Conservation (phyloP, 495 filamentous ascomycete genomes). For the Trichoderma orchidacearum region DNA sequence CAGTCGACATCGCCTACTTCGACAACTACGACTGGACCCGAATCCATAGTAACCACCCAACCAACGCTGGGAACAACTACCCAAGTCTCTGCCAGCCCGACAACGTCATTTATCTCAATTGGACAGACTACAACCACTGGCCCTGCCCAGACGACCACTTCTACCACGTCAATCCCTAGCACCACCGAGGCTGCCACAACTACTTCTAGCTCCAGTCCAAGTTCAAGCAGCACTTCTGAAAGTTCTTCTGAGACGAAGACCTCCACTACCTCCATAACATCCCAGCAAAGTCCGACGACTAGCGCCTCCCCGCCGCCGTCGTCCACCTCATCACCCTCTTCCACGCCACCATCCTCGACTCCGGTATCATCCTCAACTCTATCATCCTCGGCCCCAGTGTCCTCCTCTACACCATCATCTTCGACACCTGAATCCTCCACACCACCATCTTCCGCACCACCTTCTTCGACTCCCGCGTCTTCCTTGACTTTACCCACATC, state of each 20-base stretch:
- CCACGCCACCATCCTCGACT: constrained; percentile 69
- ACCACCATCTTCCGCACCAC: constrained; percentile 76
- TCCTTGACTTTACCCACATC: constrained; percentile 55
- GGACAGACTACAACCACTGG: constrained; percentile 7
- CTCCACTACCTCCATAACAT: neutral
- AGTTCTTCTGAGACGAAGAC: neutral
- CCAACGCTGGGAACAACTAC: constrained; percentile 7
- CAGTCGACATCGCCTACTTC: neutral
- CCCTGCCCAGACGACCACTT: neutral
- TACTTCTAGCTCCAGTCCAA: neutral
- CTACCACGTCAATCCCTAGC: neutral
- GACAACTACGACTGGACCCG: constrained; percentile 4
- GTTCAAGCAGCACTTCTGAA: neutral
- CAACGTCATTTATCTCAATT: constrained; percentile 2
- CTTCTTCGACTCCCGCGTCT: too few species aligned
- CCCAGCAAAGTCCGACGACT: constrained; percentile 71
- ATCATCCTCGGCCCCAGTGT: constrained; percentile 45
- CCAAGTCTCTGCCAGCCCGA: constrained; percentile 12
- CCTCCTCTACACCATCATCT: constrained; percentile 65
- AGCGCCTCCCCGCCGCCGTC: constrained; percentile 77
- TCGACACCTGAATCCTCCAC: constrained; percentile 47
- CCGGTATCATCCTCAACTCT: too few species aligned
- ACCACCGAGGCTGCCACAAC: neutral
- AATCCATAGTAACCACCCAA: constrained; percentile 7
- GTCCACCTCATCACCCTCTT: constrained; percentile 72